Base-by-base conservation (phyloP, 192 early-diverging fungal species). In the Umbelopsis sp. region DNA sequence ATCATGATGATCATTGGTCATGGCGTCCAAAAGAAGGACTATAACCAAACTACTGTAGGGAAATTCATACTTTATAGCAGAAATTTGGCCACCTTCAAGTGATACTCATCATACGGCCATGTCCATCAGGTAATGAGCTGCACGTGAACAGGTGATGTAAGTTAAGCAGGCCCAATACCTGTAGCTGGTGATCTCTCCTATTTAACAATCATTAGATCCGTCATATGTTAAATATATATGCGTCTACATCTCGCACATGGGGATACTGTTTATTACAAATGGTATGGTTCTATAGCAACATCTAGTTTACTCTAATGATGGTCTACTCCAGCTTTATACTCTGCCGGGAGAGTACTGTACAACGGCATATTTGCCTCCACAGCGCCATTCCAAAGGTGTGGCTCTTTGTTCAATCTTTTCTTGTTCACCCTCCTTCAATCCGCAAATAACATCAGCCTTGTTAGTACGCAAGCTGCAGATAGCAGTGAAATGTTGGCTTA, bases 391-490 rank as follows among this genome's bases (percentile, higher is more conserved):
- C 26, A 78, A 74, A 26, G 74, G 71, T 31, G 53, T 68, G 31
- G 74, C 86, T 10, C 45, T 44, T 11, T 53, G 50, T 31, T 81
- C 78, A 56, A 94, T 78, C 34, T 81, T 72, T 62, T 87, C 83
- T 31, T 79, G 78, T n/a, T 85, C 83, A 14, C 90, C 89, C 4
- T 71, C 71, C 6, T 68, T 66, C 2, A 98, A 71, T 11, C 96
- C 96, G 0, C 91, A 87, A 44, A 91, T 88, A 2, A 90, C 89
- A 81, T 98, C 93, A 53, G 90, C 91, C 75, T 98, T 98, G 71
- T 88, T 87, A 1, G 97, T 98, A 38, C 97, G 88, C 62, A 98
- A 81, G 12, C 89, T 76, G 0, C 92, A 84, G 45, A 97, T 82
- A 17, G 89, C 84, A 17, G 94, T 88, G 16, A 88, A 83, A 14